Evolutionary conservation across 176 grass and related monocot species (phyloP).

Genomic region (Bromus sterilis): DNA sequence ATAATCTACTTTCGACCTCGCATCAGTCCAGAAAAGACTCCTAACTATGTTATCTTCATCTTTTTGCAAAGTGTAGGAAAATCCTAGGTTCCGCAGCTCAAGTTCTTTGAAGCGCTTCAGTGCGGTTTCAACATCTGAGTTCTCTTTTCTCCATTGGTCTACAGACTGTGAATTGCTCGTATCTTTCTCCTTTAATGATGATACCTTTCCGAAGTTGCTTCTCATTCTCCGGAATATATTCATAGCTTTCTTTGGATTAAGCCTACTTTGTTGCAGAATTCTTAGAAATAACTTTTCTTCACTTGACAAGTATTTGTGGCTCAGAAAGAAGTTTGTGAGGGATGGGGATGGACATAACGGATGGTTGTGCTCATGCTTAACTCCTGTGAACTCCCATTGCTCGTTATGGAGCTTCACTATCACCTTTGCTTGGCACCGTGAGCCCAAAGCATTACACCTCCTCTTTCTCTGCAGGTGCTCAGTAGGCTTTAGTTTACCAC

Average conservation of each 20-base stretch:
- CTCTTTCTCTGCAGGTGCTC: conserved; percentile 2
- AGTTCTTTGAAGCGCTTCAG: conserved; percentile 6
- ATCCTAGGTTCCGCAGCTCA: background rate
- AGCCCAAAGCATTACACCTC: conserved; percentile 1
- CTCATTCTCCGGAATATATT: conserved; percentile 13
- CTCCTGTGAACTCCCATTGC: conserved; percentile 10
- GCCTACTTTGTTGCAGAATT: conserved; percentile 17
- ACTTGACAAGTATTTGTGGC: conserved; percentile 12
- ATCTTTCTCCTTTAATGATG: background rate
- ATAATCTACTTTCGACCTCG: conserved; percentile 1
- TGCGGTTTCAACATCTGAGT: conserved; percentile 20
- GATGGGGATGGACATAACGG: background rate
- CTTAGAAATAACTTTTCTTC: conserved; percentile 21
- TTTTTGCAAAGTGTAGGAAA: background rate
- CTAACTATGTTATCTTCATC: background rate
- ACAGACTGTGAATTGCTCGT: background rate
- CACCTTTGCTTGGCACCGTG: conserved; percentile 14
- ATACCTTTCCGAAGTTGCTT: background rate
- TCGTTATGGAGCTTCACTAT: conserved; percentile 13
- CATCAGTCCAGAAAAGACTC: conserved; percentile 17
- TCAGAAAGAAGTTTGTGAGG: conserved; percentile 7
- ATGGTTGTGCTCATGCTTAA: conserved; percentile 20
- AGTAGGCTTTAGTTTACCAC: conserved; percentile 4
- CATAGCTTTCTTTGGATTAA: conserved; percentile 19
- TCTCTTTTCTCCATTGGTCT: background rate